Conservation (phyloP, 768 basidiomycete species). For the Suillus plorans region DNA sequence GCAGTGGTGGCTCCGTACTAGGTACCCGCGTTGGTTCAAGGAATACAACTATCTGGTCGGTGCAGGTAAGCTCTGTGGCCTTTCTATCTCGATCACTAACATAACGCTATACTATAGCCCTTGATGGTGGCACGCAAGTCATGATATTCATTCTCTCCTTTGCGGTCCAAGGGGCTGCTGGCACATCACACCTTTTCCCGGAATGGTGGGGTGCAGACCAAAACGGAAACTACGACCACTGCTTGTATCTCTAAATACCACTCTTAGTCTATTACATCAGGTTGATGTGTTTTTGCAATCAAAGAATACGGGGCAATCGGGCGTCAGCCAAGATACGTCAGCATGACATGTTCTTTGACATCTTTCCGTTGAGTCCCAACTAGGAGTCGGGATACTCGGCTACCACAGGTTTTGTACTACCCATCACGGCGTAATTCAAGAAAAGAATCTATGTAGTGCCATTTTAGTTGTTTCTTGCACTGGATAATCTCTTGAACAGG, state of each 20-base stretch:
- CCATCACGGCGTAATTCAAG: background rate
- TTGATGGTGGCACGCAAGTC: constrained; percentile 44
- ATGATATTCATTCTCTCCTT: constrained; percentile 55
- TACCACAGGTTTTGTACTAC: background rate
- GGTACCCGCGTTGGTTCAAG: constrained; percentile 35
- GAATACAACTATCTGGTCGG: constrained; percentile 37
- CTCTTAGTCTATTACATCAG: no score
- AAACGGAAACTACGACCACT: constrained; percentile 31
- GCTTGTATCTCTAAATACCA: background rate
- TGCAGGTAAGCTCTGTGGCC: constrained; percentile 38
- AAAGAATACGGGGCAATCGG: no score
- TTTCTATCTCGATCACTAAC: background rate
- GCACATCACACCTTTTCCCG: constrained; percentile 47
- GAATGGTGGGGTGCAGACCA: constrained; percentile 56
- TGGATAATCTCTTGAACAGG: background rate
- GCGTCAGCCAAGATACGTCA: no score
- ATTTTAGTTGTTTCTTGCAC: background rate
- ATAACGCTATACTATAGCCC: constrained; percentile 18
- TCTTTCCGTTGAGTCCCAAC: no score
- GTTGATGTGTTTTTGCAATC: no score
- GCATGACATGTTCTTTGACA: no score
- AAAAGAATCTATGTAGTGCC: background rate
- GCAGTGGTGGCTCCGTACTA: constrained; percentile 39
- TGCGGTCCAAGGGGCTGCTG: constrained; percentile 51
- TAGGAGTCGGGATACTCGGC: no score